phyloP scores from a whole-genome alignment of 75 land plant genomes.

The Adiantum capillusveneris region DNA sequence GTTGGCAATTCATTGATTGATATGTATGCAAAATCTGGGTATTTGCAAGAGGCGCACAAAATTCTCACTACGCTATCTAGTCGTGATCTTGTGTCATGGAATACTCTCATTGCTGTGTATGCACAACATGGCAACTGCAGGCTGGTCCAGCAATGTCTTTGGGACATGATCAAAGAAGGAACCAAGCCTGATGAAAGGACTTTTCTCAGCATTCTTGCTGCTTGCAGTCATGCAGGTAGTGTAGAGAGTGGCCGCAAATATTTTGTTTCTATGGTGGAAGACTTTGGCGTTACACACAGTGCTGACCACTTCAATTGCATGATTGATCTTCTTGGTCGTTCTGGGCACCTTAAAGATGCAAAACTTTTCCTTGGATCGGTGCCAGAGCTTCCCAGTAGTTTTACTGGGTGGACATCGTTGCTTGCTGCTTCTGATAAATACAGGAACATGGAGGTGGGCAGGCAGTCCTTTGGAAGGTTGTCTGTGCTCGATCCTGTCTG shows the following conservation, averaged over 20 bases:
- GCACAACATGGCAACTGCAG: conserved; percentile 9
- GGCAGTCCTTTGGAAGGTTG: background rate
- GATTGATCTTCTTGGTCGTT: conserved; percentile 12
- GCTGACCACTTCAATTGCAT: conserved; percentile 7
- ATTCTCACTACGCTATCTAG: background rate
- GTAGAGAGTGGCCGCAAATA: conserved; percentile 1
- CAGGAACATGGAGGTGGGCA: background rate
- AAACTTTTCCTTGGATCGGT: background rate
- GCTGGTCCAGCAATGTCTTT: conserved; percentile 2
- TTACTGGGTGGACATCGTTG: background rate
- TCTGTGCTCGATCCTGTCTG: conserved; percentile 2
- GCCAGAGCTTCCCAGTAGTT: background rate
- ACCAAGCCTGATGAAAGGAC: conserved; percentile 12
- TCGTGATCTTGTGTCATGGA: conserved; percentile 9
- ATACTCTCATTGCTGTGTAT: background rate
- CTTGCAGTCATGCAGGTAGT: conserved; percentile 8
- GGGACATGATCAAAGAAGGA: conserved; percentile 14
- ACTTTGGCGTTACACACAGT: conserved; percentile 1
- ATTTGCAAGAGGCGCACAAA: conserved; percentile 3
- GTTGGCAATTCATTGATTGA: conserved; percentile 5
- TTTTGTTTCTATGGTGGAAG: conserved; percentile 4
- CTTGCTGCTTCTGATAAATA: conserved; percentile 4
- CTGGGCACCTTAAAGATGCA: conserved; percentile 1
- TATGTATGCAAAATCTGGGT: conserved; percentile 14
- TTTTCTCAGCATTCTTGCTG: conserved; percentile 11